These are phyloP conservation scores for Dillenia suffruticosa DNA, from an alignment of 164 flowering plant species.

Conservation along the genomic window DNA sequence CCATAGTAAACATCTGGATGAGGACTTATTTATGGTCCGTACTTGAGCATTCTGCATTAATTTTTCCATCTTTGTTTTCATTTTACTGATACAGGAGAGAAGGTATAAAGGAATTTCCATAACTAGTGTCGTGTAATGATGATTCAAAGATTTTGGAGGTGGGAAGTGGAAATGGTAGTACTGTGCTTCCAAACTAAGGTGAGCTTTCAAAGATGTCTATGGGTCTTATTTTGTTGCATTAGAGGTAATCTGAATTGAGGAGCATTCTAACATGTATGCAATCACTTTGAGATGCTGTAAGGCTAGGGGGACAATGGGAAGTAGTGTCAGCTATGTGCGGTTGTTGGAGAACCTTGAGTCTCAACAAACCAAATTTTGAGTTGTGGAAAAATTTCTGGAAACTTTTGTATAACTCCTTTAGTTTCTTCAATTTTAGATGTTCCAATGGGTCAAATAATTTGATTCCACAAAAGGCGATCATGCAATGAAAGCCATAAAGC, in stretches of 20 bases:
- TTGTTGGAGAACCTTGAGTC: background rate
- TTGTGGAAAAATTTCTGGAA: too few relatives aligned
- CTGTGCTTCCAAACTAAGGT: conserved; percentile 79
- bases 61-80: background rate
- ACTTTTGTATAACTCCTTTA: too few relatives aligned
- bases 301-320: background rate
- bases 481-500: too few relatives aligned
- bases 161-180: conserved; percentile 98
- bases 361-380: too few relatives aligned
- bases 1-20: background rate
- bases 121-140: conserved; percentile 45
- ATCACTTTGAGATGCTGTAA: background rate
- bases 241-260: background rate
- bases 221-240: background rate
- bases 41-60: background rate
- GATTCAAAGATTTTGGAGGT: conserved; percentile 71
- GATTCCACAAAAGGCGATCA: too few relatives aligned
- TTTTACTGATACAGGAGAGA: conserved; percentile 53
- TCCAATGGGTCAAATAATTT: too few relatives aligned
- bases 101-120: conserved; percentile 91
- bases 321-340: background rate
- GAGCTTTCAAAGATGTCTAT: background rate
- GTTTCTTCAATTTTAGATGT: too few relatives aligned
- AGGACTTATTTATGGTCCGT: background rate
- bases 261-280: background rate